phyloP scores from a whole-genome alignment of 768 basidiomycete genomes.

The Artomyces pyxidatus region DNA sequence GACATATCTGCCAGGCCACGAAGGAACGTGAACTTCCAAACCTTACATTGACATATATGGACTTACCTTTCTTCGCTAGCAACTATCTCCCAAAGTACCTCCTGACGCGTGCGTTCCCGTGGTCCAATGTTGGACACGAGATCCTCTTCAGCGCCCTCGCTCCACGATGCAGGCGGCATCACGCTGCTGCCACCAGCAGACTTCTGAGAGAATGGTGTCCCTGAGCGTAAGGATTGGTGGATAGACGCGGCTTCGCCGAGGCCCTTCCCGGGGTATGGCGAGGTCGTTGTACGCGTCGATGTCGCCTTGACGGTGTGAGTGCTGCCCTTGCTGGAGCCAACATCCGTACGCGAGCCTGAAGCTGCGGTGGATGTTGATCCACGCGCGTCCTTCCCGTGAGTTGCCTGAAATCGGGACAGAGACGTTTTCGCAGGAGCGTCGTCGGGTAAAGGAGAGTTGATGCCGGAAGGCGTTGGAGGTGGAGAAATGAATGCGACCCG shows the following conservation, averaged over 20 bases:
- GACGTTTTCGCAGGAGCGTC: conserved; percentile 51
- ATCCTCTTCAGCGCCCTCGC: conserved; percentile 90
- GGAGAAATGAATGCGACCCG: conserved; percentile 86
- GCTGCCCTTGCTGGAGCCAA: conserved; percentile 35
- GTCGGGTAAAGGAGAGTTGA: conserved; percentile 46
- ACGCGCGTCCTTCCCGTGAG: conserved; percentile 64
- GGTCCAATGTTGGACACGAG: conserved; percentile 90
- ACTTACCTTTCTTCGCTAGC: conserved; percentile 88
- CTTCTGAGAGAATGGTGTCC: conserved; percentile 77
- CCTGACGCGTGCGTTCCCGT: conserved; percentile 89
- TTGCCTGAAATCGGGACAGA: conserved; percentile 69
- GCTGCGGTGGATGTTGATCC: conserved; percentile 57
- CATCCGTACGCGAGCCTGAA: conserved; percentile 54
- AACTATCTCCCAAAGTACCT: conserved; percentile 95
- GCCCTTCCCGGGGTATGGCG: conserved; percentile 49
- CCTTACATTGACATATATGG: not conserved
- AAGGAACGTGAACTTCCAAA: conserved; percentile 12
- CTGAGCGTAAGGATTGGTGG: conserved; percentile 64
- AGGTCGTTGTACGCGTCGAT: conserved; percentile 54
- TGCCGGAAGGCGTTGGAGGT: conserved; percentile 52
- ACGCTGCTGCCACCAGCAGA: conserved; percentile 63
- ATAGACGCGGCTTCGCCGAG: conserved; percentile 42
- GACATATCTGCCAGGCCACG: conserved; percentile 64
- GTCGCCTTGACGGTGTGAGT: conserved; percentile 39
- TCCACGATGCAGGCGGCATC: conserved; percentile 78